These are phyloP conservation scores for Thielaviopsis populi DNA, from an alignment of 2,329 filamentous ascomycete species.

Conservation along the genomic window DNA sequence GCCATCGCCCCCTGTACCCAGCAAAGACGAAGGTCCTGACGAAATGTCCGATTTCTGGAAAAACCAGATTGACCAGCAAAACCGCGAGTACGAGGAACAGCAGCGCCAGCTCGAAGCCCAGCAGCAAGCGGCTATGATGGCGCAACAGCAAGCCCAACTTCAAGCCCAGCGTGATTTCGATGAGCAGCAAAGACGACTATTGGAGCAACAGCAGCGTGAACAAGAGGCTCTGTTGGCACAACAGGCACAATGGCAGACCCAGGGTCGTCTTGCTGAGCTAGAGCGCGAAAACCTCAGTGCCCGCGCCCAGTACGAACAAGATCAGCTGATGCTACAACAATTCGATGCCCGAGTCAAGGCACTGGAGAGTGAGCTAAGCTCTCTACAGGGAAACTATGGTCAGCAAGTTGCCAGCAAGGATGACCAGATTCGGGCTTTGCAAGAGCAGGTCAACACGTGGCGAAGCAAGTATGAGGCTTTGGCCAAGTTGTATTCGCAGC, in stretches of 20 bases:
- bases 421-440: conserved; percentile 80
- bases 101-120: conserved; percentile 78
- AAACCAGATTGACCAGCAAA: conserved; percentile 75
- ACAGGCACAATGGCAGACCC: conserved; percentile 84
- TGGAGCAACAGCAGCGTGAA: conserved; percentile 78
- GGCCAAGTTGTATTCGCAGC: conserved; percentile 91
- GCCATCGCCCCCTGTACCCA: conserved; percentile 53
- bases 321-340: conserved; percentile 92
- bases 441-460: conserved; percentile 98
- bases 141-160: conserved; percentile 67
- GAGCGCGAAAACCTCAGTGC: conserved; percentile 92
- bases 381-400: conserved; percentile 67
- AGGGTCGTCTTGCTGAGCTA: conserved; percentile 86
- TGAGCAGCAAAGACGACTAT: conserved; percentile 74
- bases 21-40: conserved; percentile 63
- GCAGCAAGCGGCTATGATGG: conserved; percentile 63
- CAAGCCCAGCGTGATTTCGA: conserved; percentile 93
- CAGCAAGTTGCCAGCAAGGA: conserved; percentile 83
- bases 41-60: conserved; percentile 99
- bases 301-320: conserved; percentile 87
- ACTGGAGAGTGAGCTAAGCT: conserved; percentile 69
- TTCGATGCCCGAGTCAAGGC: conserved; percentile 92
- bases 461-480: conserved; percentile 90
- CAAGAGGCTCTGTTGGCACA: conserved; percentile 81
- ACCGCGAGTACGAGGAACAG: conserved; percentile 89